A percentile compares a stretch with the other conserved stretches of the same genome.
Evolutionary conservation across 176 grass and related monocot genomes (phyloP).

Genomic region (Carex pumila): DNA sequence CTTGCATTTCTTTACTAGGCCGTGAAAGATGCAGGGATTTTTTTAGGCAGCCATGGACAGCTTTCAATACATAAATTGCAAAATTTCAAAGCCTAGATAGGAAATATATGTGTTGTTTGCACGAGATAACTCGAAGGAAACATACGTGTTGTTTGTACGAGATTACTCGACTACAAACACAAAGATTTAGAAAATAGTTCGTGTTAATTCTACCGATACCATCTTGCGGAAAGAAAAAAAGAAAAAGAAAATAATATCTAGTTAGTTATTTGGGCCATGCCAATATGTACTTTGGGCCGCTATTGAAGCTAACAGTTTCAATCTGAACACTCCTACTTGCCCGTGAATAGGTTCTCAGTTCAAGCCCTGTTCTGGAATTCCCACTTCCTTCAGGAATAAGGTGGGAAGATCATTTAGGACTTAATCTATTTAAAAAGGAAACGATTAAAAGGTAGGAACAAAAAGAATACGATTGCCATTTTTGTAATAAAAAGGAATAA

Average conservation of each 20-base stretch:
- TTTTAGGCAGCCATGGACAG: too few relatives aligned
- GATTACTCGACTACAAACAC: background rate
- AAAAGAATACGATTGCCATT: background rate
- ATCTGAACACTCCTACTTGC: background rate
- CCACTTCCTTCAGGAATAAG: background rate
- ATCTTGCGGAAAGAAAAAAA: too few relatives aligned
- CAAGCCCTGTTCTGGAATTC: background rate
- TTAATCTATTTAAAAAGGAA: background rate
- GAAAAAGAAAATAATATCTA: background rate
- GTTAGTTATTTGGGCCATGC: background rate
- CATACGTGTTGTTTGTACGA: background rate
- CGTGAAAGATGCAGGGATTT: too few relatives aligned
- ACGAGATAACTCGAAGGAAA: background rate
- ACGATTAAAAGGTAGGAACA: background rate
- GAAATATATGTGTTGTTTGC: background rate
- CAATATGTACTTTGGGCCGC: background rate
- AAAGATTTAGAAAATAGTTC: background rate
- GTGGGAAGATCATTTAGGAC: background rate
- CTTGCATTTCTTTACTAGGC: too few relatives aligned
- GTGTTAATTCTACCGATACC: background rate
- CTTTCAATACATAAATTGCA: too few relatives aligned
- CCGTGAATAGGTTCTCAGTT: background rate
- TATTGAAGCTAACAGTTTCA: background rate
- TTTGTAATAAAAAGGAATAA: too few relatives aligned
- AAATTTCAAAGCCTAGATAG: background rate